Percentiles rank a stretch among this genome's conserved stretches.
Conservation (phyloP, 192 early-diverging fungal genomes). For the Phlyctochytrium bullatum region DNA sequence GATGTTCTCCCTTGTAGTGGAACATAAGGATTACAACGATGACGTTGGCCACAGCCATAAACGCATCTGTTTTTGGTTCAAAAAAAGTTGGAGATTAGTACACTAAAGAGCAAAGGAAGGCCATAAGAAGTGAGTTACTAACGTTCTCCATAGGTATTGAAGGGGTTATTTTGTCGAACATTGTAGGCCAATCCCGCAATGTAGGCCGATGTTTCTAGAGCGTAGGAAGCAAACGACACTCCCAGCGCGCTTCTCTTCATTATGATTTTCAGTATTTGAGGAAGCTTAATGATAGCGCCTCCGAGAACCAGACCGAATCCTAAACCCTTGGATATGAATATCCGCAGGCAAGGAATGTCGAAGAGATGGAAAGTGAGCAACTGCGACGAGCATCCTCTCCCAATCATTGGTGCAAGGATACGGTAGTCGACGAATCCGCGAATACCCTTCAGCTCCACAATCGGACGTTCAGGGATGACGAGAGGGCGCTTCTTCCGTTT, state of each 20-base stretch:
- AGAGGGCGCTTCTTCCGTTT: background rate
- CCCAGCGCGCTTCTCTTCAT: slow-evolving; percentile 68
- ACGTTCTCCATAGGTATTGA: slow-evolving; percentile 67
- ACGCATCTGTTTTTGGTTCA: slow-evolving; percentile 46
- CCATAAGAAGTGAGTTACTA: too few relatives aligned
- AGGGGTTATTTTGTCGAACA: slow-evolving; percentile 75
- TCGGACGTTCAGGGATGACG: background rate
- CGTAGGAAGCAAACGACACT: slow-evolving; percentile 73
- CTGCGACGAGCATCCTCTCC: slow-evolving; percentile 71
- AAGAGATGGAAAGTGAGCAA: slow-evolving; percentile 70
- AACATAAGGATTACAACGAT: slow-evolving; percentile 61
- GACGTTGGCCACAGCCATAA: slow-evolving; percentile 82
- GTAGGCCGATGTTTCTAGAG: slow-evolving; percentile 81
- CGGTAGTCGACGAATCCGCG: background rate
- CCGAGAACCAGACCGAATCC: slow-evolving; percentile 93
- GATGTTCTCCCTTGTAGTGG: slow-evolving; percentile 26
- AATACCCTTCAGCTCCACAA: background rate
- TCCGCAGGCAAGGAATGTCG: slow-evolving; percentile 75
- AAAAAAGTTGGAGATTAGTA: slow-evolving; percentile 65
- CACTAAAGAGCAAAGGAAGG: slow-evolving; percentile 59
- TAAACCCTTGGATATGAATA: slow-evolving; percentile 83
- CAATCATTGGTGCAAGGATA: slow-evolving; percentile 67
- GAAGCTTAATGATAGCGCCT: slow-evolving; percentile 91
- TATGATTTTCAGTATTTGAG: slow-evolving; percentile 93
- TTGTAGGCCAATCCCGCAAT: slow-evolving; percentile 85